Conservation (phyloP, 495 filamentous ascomycete species). For the Letharia lupina region DNA sequence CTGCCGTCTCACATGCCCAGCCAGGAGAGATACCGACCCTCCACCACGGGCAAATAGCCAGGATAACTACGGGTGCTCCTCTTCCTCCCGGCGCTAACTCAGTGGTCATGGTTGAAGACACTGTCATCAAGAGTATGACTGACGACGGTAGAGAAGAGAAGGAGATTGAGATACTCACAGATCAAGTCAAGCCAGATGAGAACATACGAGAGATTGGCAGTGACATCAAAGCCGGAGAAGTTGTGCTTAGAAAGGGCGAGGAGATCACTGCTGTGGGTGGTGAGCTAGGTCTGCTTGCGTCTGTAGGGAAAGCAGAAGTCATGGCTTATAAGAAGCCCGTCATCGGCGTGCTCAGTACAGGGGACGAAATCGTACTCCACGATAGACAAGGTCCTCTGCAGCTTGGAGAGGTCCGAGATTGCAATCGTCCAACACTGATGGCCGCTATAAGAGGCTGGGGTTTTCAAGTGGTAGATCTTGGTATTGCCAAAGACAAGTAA, state of each 20-base stretch:
- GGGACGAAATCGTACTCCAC: constrained; percentile 85
- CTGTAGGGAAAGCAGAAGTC: constrained; percentile 70
- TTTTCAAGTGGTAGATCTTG: constrained; percentile 74
- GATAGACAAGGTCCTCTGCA: constrained; percentile 52
- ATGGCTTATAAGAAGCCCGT: constrained; percentile 65
- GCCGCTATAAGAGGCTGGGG: constrained; percentile 68
- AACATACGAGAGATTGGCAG: constrained; percentile 90
- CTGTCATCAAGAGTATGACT: constrained; percentile 59
- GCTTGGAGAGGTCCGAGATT: constrained; percentile 84
- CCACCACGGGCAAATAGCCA: constrained; percentile 64
- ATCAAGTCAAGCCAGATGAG: constrained; percentile 65
- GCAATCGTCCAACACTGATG: constrained; percentile 78
- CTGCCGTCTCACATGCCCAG: constrained; percentile 75
- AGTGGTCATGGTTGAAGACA: constrained; percentile 98
- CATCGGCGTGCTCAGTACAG: constrained; percentile 85
- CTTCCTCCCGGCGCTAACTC: constrained; percentile 80
- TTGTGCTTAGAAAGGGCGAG: constrained; percentile 67
- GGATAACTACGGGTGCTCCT: constrained; percentile 92
- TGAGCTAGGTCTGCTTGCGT: constrained; percentile 81
- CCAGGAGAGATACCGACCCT: constrained; percentile 53
- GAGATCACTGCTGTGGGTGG: constrained; percentile 76
- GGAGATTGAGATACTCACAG: constrained; percentile 73
- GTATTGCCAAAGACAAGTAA: constrained; percentile 73
- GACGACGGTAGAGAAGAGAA: constrained; percentile 78
- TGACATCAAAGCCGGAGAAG: constrained; percentile 61